A percentile compares a stretch with the other conserved stretches of the same genome.
Evolutionary conservation across 371 early-diverging fungal genomes (phyloP).

Genomic region (Synchytrium microbalum): DNA sequence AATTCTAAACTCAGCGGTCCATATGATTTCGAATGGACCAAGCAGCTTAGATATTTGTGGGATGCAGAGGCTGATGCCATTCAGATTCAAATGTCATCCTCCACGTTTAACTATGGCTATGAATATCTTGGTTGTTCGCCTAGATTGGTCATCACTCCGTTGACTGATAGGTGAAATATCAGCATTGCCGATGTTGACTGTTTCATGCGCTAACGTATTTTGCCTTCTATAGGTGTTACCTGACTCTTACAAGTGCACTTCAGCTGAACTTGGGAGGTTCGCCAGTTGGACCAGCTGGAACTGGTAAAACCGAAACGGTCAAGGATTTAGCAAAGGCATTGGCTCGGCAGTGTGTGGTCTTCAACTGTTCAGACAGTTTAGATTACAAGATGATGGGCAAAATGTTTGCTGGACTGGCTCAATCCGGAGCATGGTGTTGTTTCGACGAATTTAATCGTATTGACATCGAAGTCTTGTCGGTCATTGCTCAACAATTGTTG

Average conservation of each 20-base stretch:
- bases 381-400: slow-evolving; percentile 57
- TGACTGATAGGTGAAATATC: slow-evolving; percentile 51
- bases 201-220: no score
- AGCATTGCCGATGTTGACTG: no score
- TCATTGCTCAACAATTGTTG: slow-evolving; percentile 52
- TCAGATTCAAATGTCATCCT: slow-evolving; percentile 43
- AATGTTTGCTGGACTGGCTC: slow-evolving; percentile 53
- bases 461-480: slow-evolving; percentile 50
- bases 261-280: slow-evolving; percentile 48
- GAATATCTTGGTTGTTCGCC: slow-evolving; percentile 49
- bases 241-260: slow-evolving; percentile 48
- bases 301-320: slow-evolving; percentile 57
- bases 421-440: slow-evolving; percentile 52
- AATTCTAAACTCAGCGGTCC: slow-evolving; percentile 27
- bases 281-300: slow-evolving; percentile 51
- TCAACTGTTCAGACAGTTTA: slow-evolving; percentile 55
- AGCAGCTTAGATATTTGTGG: slow-evolving; percentile 50
- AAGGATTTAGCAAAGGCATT: slow-evolving; percentile 51
- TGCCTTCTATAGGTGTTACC: no score
- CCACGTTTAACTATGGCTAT: slow-evolving; percentile 45
- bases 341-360: slow-evolving; percentile 51
- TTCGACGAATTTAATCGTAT: slow-evolving; percentile 64
- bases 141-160: slow-evolving; percentile 46
- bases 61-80: slow-evolving; percentile 45
- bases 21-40: slow-evolving; percentile 48